Base-by-base conservation (phyloP, 352 stramenopile genomes). In the Phytophthora sojae region DNA sequence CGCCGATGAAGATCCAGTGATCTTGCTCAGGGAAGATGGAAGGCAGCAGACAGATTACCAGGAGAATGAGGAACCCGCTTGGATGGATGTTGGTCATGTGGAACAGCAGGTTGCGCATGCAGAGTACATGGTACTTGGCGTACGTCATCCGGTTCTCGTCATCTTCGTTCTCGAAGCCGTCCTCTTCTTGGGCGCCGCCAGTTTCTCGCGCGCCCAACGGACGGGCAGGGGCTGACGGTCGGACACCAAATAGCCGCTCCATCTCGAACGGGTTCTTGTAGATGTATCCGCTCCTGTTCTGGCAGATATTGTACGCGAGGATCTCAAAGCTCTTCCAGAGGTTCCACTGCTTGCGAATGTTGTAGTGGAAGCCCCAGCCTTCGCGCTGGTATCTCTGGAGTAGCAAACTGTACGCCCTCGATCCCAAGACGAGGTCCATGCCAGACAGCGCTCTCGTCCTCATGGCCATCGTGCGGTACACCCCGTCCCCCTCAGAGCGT, bases 241-340 rank as follows among this genome's bases (percentile, higher is more conserved):
- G 65, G 17, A 93, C 77, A 8, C 77, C 82, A 73, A 96, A 96
- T 19, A 96, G 78, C 15, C 89, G 75, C 59, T 93, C 73, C 89
- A 96, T 95, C 62, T 95, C 89, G 2, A 62, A 25, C 3, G 89
- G 88, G 63, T 96, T 96, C 74, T 96, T 96, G 85, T 96, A 96
- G 50, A 96, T 89, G 60, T 96, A 96, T 11, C 88, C 86, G 3
- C 85, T 94, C 2, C 89, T 82, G 60, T 96, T 80, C 70, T 96
- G 86, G 62, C 89, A 96, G 63, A 96, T 92, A 57, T 96, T 96
- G 80, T 94, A 95, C 56, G 89, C 89, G 8, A 96, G 72, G 56
- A 96, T 85, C 71, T 96, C 89, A 45, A 96, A 94, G 57, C 86
- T 94, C 62, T 95, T 96, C 86, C 87, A 96, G 6, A 95, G 71